phyloP scores from a whole-genome alignment of 2,329 filamentous ascomycete species.

The Balansia obtecta region DNA sequence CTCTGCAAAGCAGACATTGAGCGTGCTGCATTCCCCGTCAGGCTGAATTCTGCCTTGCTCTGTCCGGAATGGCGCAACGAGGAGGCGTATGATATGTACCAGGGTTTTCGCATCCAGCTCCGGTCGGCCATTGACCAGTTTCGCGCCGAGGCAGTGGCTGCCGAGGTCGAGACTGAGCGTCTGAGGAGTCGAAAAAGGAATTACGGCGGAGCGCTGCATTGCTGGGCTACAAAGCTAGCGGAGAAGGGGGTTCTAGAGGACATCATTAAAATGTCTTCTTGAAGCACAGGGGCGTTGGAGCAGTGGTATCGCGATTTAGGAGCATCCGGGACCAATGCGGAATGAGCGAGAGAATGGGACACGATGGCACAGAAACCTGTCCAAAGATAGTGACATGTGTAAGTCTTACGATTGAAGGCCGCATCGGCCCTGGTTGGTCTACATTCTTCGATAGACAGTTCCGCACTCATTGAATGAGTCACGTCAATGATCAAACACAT shows the following conservation, averaged over 20 bases:
- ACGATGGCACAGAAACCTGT: neutral
- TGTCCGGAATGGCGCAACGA: slow-evolving; percentile 6
- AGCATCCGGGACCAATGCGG: neutral
- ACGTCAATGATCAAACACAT: neutral
- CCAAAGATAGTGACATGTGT: too few species aligned
- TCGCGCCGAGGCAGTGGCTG: slow-evolving; percentile 31
- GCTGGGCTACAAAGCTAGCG: slow-evolving; percentile 57
- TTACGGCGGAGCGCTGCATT: slow-evolving; percentile 55
- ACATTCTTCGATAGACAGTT: too few species aligned
- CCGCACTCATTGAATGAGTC: neutral
- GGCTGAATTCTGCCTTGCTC: slow-evolving; percentile 8
- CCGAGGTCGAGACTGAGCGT: slow-evolving; percentile 36
- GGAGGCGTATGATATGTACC: slow-evolving; percentile 23
- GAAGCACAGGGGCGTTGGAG: neutral
- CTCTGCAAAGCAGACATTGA: slow-evolving; percentile 15
- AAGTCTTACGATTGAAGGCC: too few species aligned
- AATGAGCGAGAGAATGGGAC: neutral
- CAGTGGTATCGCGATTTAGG: neutral
- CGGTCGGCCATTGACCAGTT: slow-evolving; percentile 31
- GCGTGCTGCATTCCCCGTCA: slow-evolving; percentile 10
- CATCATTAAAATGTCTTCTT: slow-evolving; percentile 16
- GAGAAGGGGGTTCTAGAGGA: slow-evolving; percentile 48
- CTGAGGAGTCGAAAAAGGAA: slow-evolving; percentile 49
- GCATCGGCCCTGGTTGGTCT: neutral
- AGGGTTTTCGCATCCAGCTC: slow-evolving; percentile 28